Evolutionary conservation across 441 rosid genomes (phyloP), one percentile per base, ranked within the genome.

Genomic region (Viola pubescens): DNA sequence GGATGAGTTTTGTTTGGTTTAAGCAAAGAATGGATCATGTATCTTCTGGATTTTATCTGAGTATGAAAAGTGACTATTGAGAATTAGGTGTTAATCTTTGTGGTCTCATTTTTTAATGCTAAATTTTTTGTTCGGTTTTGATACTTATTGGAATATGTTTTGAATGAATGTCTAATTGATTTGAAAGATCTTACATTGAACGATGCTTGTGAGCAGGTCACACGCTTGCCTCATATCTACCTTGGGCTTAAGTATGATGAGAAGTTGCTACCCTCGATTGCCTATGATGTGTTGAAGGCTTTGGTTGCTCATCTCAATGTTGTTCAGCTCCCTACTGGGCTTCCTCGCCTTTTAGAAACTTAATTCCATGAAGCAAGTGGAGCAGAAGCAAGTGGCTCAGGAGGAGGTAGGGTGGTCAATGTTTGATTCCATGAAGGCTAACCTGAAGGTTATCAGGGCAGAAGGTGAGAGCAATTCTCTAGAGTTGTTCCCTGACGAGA

Each of bases 381-480:
- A 92, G 83, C 91, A 83, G 82, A 94, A 94, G 72, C 98, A 89
- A 74, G 98, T 89, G 46, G 98, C 96, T 0, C 97, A 92, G 67
- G 96, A 92, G 69, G 98, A 92, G 65, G 98, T 97, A 0, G 98
- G 88, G 77, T 68, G 98, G 71, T 89, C 96, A 0, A 94, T 83
- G 71, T 94, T 89, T 56, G 79, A 87, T 19, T 97, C 89, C 65
- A 77, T 77, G 83, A 92, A 89, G 63, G 98, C 98, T 65, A 97
- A 89, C 64, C 98, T 87, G 76, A 97, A 92, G 82, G 86, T 92
- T 73, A 87, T 92, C 49, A 72, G 97, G 68, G 98, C 97, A 3
- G 92, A 89, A 74, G 98, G 98, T 81, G 98, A 92, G 76, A 92
- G 98, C 68, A 92, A 87, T 66, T 76, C 98, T 71, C 94, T 97